phyloP scores from a whole-genome alignment of 306 rosid species.

The Ochetophila trinervis region DNA sequence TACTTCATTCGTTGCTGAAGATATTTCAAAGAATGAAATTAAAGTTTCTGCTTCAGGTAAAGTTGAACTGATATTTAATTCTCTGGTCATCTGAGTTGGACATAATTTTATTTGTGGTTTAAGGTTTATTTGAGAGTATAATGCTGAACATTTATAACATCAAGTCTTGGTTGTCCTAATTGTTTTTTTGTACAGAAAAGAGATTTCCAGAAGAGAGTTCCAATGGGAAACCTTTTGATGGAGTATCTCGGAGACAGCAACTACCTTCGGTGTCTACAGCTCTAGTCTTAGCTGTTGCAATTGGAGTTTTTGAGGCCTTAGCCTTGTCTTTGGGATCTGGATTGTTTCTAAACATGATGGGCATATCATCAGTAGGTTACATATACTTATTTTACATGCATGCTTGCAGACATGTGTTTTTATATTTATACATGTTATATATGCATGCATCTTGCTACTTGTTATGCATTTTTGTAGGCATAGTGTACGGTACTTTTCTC shows the following conservation, averaged over 20 bases:
- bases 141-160: background rate
- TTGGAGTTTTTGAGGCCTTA: conserved; percentile 84
- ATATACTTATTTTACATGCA: background rate
- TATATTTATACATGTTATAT: background rate
- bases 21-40: conserved; percentile 54
- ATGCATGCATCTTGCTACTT: background rate
- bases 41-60: conserved; percentile 59
- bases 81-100: background rate
- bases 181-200: conserved; percentile 30
- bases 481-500: background rate
- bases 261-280: conserved; percentile 94
- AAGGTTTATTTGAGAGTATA: background rate
- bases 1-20: conserved; percentile 95
- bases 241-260: conserved; percentile 47
- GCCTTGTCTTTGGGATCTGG: conserved; percentile 76
- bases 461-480: background rate
- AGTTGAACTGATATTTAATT: conserved; percentile 1
- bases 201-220: conserved; percentile 24
- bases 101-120: background rate
- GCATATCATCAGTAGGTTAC: conserved; percentile 67
- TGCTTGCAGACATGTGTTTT: background rate
- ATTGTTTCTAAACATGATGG: conserved; percentile 64
- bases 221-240: conserved; percentile 41
- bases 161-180: conserved; percentile 24
- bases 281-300: conserved; percentile 64